Percentiles rank a stretch among this genome's conserved stretches.
Conservation (phyloP, 2,329 filamentous ascomycete species). For the Atkinsonella hypoxylon region DNA sequence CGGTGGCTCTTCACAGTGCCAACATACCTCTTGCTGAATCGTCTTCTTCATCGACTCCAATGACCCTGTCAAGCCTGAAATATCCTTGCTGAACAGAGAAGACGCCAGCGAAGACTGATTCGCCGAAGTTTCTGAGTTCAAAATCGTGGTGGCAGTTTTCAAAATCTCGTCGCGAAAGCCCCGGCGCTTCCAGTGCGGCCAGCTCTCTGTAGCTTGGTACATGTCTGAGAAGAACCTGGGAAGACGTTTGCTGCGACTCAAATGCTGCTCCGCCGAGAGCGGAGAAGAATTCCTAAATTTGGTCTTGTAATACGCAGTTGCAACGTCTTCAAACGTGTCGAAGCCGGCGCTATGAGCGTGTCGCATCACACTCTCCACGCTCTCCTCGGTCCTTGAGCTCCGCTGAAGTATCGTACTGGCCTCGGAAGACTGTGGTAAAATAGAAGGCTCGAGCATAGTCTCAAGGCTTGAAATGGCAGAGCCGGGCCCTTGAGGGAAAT, state of each 20-base stretch:
- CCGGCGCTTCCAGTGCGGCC: conserved; percentile 15
- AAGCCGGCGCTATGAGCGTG: conserved; percentile 14
- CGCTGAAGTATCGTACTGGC: background rate
- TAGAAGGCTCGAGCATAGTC: background rate
- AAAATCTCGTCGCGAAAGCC: conserved; percentile 18
- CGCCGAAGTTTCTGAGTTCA: conserved; percentile 9
- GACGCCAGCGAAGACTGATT: conserved; percentile 5
- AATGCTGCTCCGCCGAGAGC: conserved; percentile 15
- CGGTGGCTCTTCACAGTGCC: background rate
- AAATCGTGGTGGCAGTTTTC: conserved; percentile 12
- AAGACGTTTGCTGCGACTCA: conserved; percentile 15
- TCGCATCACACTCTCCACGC: conserved; percentile 13
- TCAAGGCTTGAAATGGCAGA: background rate
- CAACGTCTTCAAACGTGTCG: conserved; percentile 15
- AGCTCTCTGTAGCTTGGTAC: conserved; percentile 9
- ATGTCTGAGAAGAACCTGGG: conserved; percentile 14
- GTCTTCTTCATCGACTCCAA: conserved; percentile 11
- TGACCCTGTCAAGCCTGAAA: conserved; percentile 4
- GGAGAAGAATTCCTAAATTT: conserved; percentile 11
- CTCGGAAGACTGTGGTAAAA: background rate
- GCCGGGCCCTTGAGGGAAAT: conserved; percentile 1
- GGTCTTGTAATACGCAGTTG: conserved; percentile 16
- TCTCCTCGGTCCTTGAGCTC: conserved; percentile 9
- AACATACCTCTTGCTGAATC: conserved; percentile 14
- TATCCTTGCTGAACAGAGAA: conserved; percentile 9